A percentile compares a stretch with the other conserved stretches of the same genome.
Conservation (phyloP, 108 stramenopile genomes). For the Cyclotella kingstonii region DNA sequence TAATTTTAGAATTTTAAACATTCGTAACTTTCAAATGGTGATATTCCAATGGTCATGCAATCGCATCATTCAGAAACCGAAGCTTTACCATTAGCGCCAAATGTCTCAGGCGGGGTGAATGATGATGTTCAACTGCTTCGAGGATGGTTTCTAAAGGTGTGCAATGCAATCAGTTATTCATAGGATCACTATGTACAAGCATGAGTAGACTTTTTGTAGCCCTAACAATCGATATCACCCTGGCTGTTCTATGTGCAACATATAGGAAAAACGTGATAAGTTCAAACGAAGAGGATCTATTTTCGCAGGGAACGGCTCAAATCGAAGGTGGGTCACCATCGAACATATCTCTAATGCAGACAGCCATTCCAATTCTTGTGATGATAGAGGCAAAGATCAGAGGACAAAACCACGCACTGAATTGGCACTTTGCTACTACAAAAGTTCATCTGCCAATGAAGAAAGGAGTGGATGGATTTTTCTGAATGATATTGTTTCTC, state of each 20-base stretch:
- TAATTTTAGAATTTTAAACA: too few species aligned
- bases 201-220: not conserved
- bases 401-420: constrained; percentile 2
- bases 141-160: constrained; percentile 29
- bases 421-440: constrained; percentile 25
- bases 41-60: too few species aligned
- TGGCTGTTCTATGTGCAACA: constrained; percentile 2
- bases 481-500: constrained; percentile 20
- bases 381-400: not conserved
- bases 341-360: not conserved
- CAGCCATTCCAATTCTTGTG: constrained; percentile 6
- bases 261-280: constrained; percentile 31
- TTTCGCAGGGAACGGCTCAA: not conserved
- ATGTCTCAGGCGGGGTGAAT: not conserved
- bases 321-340: constrained; percentile 12
- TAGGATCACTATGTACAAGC: not conserved
- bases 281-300: constrained; percentile 20
- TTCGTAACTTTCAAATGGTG: too few species aligned
- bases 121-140: constrained; percentile 19
- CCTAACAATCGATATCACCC: not conserved
- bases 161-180: not conserved
- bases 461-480: constrained; percentile 27
- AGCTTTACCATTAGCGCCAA: too few species aligned
- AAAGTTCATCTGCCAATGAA: constrained; percentile 10
- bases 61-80: too few species aligned